Conservation (phyloP, 164 flowering plant species). For the Vitis cinerea region DNA sequence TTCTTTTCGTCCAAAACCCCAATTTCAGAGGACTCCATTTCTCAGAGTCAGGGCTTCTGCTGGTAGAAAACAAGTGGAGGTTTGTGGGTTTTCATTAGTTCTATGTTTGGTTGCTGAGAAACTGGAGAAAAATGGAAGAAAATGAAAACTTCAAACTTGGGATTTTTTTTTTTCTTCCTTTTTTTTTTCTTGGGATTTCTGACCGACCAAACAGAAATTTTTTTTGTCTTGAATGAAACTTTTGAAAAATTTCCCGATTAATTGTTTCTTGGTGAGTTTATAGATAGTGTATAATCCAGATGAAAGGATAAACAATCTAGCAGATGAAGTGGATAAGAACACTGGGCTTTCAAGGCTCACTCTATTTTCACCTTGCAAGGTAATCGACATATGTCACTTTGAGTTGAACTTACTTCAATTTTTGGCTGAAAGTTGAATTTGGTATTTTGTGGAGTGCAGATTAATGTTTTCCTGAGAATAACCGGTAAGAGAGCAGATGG, state of each 20-base stretch:
- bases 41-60: conserved; percentile 45
- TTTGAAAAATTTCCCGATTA: not conserved
- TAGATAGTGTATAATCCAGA: conserved; percentile 82
- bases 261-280: conserved; percentile 6
- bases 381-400: conserved; percentile 6
- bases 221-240: not conserved
- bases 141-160: not conserved
- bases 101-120: no score
- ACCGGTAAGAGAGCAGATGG: conserved; percentile 91
- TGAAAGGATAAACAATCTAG: conserved; percentile 64
- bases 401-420: not conserved
- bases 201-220: not conserved
- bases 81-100: conserved; percentile 7
- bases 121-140: no score
- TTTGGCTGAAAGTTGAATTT: not conserved
- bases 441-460: conserved; percentile 36
- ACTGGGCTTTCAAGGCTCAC: conserved; percentile 79
- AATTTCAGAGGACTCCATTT: conserved; percentile 28
- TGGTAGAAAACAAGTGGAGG: conserved; percentile 61
- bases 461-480: conserved; percentile 89
- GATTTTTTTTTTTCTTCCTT: not conserved
- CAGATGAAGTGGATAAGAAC: conserved; percentile 76
- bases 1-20: conserved; percentile 15
- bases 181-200: not conserved
- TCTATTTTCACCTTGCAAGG: conserved; percentile 97